These are phyloP conservation scores for Decorospora gaudefroyi DNA, from an alignment of 2,329 filamentous ascomycete species.

Conservation along the genomic window DNA sequence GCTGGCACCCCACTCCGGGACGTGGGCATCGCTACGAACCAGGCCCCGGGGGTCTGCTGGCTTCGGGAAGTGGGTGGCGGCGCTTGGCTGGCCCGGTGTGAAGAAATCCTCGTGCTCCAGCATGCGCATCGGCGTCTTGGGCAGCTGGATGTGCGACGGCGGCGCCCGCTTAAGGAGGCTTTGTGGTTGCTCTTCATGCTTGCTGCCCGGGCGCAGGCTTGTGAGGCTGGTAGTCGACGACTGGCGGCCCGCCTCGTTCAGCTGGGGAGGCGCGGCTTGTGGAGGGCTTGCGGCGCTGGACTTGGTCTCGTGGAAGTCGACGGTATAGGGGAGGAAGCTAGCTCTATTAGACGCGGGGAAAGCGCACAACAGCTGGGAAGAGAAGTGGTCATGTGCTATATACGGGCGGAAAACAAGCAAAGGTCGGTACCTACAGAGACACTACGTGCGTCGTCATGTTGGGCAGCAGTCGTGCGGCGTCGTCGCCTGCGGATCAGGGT, in stretches of 20 bases:
- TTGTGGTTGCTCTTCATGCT: constrained; percentile 37
- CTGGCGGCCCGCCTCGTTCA: constrained; percentile 53
- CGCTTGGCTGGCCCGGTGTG: constrained; percentile 48
- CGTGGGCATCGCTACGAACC: constrained; percentile 73
- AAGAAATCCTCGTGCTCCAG: constrained; percentile 54
- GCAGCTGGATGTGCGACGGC: constrained; percentile 36
- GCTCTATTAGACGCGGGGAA: constrained; percentile 15
- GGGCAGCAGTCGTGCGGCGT: constrained; percentile 17
- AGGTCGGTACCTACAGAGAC: constrained; percentile 57
- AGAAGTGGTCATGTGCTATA: background rate
- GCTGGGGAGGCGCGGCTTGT: constrained; percentile 27
- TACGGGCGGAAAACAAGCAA: background rate
- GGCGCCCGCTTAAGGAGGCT: constrained; percentile 48
- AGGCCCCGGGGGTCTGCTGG: constrained; percentile 57
- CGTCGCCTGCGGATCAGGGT: constrained; percentile 8
- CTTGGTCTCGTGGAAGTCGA: constrained; percentile 70
- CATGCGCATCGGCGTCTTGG: constrained; percentile 50
- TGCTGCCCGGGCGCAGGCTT: constrained; percentile 4
- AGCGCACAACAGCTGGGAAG: background rate
- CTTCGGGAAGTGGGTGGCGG: constrained; percentile 60
- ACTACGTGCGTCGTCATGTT: constrained; percentile 64
- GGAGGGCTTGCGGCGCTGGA: constrained; percentile 47
- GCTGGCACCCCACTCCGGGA: constrained; percentile 72
- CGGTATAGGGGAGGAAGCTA: constrained; percentile 89
- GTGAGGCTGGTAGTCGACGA: constrained; percentile 48